These are phyloP conservation scores for Neopestalotiopsis clavispora DNA, from an alignment of 2,329 filamentous ascomycete species.

Conservation along the genomic window DNA sequence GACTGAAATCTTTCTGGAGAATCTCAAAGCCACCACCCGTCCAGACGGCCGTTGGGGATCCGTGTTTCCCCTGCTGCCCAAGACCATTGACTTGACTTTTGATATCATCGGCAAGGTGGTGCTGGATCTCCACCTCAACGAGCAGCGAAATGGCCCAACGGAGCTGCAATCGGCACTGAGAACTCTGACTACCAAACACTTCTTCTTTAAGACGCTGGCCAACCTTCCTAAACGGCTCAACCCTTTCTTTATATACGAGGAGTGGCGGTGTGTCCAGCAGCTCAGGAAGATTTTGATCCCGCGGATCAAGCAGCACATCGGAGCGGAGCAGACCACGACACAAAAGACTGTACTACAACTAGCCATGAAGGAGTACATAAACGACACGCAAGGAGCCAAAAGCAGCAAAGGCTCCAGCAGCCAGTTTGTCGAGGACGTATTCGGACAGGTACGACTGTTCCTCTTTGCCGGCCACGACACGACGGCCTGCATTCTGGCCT, in stretches of 20 bases:
- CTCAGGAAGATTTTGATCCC: constrained; percentile 23
- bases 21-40: constrained; percentile 21
- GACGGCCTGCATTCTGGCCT: constrained; percentile 28
- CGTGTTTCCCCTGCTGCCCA: constrained; percentile 28
- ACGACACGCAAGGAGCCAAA: constrained; percentile 4
- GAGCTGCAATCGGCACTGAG: constrained; percentile 6
- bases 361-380: constrained; percentile 24
- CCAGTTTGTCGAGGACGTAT: constrained; percentile 20
- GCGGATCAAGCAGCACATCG: constrained; percentile 17
- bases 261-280: constrained; percentile 19
- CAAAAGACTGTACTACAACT: constrained; percentile 29
- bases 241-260: constrained; percentile 9
- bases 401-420: background rate
- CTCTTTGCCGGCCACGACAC: constrained; percentile 35
- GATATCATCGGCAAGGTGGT: constrained; percentile 29
- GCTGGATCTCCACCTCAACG: constrained; percentile 21
- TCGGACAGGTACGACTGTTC: constrained; percentile 27
- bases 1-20: constrained; percentile 24
- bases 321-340: constrained; percentile 5
- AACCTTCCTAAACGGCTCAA: constrained; percentile 5
- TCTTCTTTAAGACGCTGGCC: constrained; percentile 20
- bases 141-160: constrained; percentile 17
- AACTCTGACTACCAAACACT: constrained; percentile 19
- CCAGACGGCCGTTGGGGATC: constrained; percentile 22
- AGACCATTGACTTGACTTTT: constrained; percentile 25